phyloP scores from a whole-genome alignment of 768 basidiomycete species.

The Auricularia cornea region DNA sequence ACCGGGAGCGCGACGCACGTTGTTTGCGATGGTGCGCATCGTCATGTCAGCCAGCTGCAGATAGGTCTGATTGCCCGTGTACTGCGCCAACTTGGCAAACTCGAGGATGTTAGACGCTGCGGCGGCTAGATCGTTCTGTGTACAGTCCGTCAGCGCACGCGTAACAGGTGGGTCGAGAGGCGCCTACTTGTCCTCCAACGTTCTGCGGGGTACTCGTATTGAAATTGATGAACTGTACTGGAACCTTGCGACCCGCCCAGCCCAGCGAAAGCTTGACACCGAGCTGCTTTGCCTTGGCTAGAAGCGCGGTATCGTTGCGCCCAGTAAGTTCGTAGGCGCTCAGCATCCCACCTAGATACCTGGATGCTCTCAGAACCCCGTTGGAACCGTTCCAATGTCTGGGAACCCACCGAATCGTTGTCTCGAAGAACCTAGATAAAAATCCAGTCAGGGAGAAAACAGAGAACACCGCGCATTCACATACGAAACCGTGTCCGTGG shows the following conservation, averaged over 20 bases:
- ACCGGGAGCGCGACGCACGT: constrained; percentile 29
- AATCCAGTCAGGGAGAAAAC: neutral
- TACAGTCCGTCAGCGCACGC: too few relatives aligned
- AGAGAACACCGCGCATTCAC: neutral
- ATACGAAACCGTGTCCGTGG: constrained; percentile 29
- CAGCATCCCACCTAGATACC: neutral
- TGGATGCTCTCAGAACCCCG: neutral
- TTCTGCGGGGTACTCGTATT: too few relatives aligned
- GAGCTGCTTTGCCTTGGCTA: neutral
- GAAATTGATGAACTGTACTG: neutral
- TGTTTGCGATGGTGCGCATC: constrained; percentile 40
- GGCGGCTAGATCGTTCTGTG: neutral
- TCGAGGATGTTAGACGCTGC: neutral
- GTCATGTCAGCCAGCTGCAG: constrained; percentile 41
- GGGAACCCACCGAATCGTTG: neutral
- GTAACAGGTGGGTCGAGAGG: too few relatives aligned
- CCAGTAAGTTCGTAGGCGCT: neutral
- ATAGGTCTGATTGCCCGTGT: constrained; percentile 57
- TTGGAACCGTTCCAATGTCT: neutral
- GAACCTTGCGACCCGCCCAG: neutral
- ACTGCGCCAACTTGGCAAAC: constrained; percentile 34
- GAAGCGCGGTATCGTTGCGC: neutral
- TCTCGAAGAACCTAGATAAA: neutral
- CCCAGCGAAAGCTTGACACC: neutral
- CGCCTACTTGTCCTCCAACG: neutral